Conservation (phyloP, 306 rosid genomes). For the Gastrolobium bilobum region DNA sequence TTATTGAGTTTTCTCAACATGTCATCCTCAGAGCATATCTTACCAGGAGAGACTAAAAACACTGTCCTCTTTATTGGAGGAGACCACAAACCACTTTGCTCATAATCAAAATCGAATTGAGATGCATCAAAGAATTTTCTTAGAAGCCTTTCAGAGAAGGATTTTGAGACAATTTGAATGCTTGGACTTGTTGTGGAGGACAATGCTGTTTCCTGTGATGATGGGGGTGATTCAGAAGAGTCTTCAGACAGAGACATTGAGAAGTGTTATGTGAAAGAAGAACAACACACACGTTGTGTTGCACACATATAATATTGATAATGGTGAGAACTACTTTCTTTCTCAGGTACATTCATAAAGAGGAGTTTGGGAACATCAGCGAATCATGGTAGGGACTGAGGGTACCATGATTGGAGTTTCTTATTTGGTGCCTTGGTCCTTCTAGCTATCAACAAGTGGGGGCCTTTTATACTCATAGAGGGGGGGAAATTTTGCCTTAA, state of each 20-base stretch:
- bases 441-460: neutral
- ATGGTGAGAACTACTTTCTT: conserved; percentile 17
- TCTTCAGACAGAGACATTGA: conserved; percentile 48
- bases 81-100: conserved; percentile 76
- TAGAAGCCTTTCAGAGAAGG: conserved; percentile 70
- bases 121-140: conserved; percentile 73
- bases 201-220: neutral
- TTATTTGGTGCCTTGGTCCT: conserved; percentile 2
- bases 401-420: conserved; percentile 19
- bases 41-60: conserved; percentile 58
- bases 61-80: conserved; percentile 57
- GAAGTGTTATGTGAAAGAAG: neutral
- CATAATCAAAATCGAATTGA: conserved; percentile 61
- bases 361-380: neutral
- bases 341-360: neutral
- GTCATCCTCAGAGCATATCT: conserved; percentile 38
- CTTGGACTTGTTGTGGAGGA: conserved; percentile 44
- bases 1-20: conserved; percentile 52
- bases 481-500: too few relatives aligned
- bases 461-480: neutral
- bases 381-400: conserved; percentile 18
- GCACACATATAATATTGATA: neutral
- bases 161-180: conserved; percentile 62
- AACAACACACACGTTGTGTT: neutral
- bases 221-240: conserved; percentile 18